Evolutionary conservation across 257 asterid species (phyloP), one percentile per base, ranked within the genome.

Genomic region (Solanum bulbocastanum): DNA sequence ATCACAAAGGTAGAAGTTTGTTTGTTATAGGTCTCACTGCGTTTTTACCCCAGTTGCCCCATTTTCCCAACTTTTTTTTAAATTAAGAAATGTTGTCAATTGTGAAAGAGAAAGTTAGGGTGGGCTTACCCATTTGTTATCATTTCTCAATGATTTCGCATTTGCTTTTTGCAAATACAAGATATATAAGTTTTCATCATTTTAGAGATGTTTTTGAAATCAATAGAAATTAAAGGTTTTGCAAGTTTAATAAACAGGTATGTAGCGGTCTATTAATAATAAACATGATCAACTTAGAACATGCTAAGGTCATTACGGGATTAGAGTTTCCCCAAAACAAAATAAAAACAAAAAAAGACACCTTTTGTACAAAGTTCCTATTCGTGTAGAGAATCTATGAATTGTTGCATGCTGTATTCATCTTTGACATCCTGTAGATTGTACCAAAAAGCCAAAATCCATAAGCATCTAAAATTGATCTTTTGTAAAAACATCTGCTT

Each of bases 1-100:
- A 94, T 97, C 71, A 94, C 97, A 81, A 97, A 96, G 98, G 99
- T 97, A 89, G 86, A 82, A 49, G 86, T 52, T 30, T 81, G 85
- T 46, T 46, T 82, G 86, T 49, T 30, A 27, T 20, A 82, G 33
- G 42, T 81, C 30, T 49, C 44, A 49, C 44, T 82, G 68, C 8
- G 1, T 81, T 49, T 18, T 30, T 49, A 46, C 30, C 42, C 25
- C 69, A 82, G 12, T 49, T 82, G 30, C 69, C 44, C 44, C 83
- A 76, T 76, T 12, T 76, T n/a, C 32, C 60, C 60, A 13, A 76
- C 35, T 13, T 76, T 39, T 39, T 76, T 75, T 36, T 1, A 1
- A 12, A 12, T 30, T 11, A 3, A 36, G 12, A 74, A 11, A 5
- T 75, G 4, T 40, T 76, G 60, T 40, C 83, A 40, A 76, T 76